Evolutionary conservation across 116 monocot genomes (phyloP).

Genomic region (Trichopus zeylanicus): DNA sequence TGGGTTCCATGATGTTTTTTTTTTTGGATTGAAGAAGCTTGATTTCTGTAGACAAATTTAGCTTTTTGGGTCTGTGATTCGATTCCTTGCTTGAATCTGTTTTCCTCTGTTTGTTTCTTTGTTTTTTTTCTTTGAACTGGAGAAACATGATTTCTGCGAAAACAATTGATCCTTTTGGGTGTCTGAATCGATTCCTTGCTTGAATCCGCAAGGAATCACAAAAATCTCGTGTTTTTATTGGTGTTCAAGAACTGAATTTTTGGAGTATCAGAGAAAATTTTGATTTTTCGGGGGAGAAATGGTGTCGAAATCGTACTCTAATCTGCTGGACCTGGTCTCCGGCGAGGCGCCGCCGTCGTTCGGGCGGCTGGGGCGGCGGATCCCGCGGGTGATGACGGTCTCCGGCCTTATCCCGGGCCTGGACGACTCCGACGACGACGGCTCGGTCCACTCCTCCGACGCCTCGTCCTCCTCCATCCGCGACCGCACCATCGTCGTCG

Average conservation of each 20-base stretch:
- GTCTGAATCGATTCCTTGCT: no score
- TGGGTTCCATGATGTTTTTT: no score
- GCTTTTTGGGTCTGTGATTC: neutral
- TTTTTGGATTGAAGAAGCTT: neutral
- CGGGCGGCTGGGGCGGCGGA: slow-evolving; percentile 20
- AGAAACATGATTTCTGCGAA: no score
- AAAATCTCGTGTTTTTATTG: no score
- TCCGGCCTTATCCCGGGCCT: slow-evolving; percentile 36
- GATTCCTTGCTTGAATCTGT: slow-evolving; percentile 1
- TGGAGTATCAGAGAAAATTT: neutral
- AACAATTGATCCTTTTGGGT: no score
- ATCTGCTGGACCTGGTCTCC: slow-evolving; percentile 58
- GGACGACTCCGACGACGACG: slow-evolving; percentile 22
- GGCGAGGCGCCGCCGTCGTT: slow-evolving; percentile 35
- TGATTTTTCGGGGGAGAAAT: slow-evolving; percentile 14
- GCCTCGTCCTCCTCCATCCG: slow-evolving; percentile 19
- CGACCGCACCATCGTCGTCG: slow-evolving; percentile 60
- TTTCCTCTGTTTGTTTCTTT: no score
- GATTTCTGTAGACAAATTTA: neutral
- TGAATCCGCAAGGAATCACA: no score
- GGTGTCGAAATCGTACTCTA: slow-evolving; percentile 71
- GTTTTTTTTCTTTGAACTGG: no score
- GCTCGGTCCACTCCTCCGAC: neutral
- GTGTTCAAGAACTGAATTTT: neutral
- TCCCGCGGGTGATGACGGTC: slow-evolving; percentile 43